Evolutionary conservation across 1,284 basidiomycete species (phyloP).

Genomic region (Heterobasidion occidentale): DNA sequence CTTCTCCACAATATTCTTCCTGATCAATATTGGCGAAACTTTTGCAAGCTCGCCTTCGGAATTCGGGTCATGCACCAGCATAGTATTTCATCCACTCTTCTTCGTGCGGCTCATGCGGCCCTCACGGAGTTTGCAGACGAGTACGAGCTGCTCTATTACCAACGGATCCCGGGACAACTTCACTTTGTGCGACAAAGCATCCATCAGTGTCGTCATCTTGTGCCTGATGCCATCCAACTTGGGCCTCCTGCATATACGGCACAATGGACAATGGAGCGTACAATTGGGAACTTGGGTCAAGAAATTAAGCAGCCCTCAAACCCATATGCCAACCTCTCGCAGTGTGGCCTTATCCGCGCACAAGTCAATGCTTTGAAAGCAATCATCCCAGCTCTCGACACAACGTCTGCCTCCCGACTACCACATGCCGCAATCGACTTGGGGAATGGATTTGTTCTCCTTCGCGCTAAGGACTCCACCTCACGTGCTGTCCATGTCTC

Average conservation of each 20-base stretch:
- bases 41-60: constrained; percentile 13
- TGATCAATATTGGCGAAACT: constrained; percentile 12
- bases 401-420: neutral
- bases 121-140: constrained; percentile 9
- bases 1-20: constrained; percentile 12
- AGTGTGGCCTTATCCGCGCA: constrained; percentile 8
- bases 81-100: constrained; percentile 10
- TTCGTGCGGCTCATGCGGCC: neutral
- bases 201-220: constrained; percentile 14
- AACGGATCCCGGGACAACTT: constrained; percentile 11
- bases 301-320: constrained; percentile 17
- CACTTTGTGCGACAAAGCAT: constrained; percentile 18
- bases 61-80: constrained; percentile 1
- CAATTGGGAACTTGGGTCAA: constrained; percentile 16
- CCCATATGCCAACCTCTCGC: constrained; percentile 15
- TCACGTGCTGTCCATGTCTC: too few species aligned
- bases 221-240: constrained; percentile 10
- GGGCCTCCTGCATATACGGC: constrained; percentile 12
- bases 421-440: constrained; percentile 4
- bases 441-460: constrained; percentile 9
- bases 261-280: constrained; percentile 19
- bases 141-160: constrained; percentile 17
- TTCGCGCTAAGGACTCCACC: too few species aligned
- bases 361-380: constrained; percentile 16
- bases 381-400: constrained; percentile 8